Evolutionary conservation across 1,284 basidiomycete genomes (phyloP).

Genomic region (Puccinia triticina): DNA sequence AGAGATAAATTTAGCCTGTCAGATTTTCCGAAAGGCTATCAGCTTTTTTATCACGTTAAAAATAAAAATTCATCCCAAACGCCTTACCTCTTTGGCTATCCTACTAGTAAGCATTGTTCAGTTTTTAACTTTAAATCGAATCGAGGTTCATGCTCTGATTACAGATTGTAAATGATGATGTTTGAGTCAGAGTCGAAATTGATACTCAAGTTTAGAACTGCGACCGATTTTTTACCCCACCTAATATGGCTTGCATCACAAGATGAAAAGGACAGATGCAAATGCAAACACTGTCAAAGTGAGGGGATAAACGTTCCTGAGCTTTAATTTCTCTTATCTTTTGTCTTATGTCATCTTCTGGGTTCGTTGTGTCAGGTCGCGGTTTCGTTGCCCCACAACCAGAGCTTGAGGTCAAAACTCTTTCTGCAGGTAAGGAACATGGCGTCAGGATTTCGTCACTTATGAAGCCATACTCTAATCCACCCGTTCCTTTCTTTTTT

Average conservation of each 20-base stretch:
- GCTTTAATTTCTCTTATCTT: background rate
- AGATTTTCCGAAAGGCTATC: conserved; percentile 41
- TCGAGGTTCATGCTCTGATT: background rate
- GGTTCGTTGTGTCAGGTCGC: background rate
- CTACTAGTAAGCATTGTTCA: background rate
- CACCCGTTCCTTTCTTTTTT: background rate
- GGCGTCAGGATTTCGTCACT: background rate
- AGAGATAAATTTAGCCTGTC: conserved; percentile 36
- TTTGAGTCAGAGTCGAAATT: conserved; percentile 14
- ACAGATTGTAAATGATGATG: background rate
- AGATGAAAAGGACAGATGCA: background rate
- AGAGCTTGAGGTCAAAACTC: background rate
- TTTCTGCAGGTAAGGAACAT: background rate
- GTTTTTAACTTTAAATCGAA: background rate
- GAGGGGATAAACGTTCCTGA: background rate
- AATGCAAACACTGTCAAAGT: conserved; percentile 38
- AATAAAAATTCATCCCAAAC: conserved; percentile 15
- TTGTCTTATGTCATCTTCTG: background rate
- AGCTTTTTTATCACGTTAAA: conserved; percentile 42
- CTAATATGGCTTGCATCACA: conserved; percentile 33
- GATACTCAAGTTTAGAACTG: conserved; percentile 32
- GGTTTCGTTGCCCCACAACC: background rate
- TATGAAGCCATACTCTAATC: background rate
- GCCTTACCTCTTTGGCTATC: conserved; percentile 37
- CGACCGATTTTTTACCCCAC: conserved; percentile 46